These are phyloP conservation scores for Echites panduratus DNA, from an alignment of 257 asterid genomes.

Conservation along the genomic window DNA sequence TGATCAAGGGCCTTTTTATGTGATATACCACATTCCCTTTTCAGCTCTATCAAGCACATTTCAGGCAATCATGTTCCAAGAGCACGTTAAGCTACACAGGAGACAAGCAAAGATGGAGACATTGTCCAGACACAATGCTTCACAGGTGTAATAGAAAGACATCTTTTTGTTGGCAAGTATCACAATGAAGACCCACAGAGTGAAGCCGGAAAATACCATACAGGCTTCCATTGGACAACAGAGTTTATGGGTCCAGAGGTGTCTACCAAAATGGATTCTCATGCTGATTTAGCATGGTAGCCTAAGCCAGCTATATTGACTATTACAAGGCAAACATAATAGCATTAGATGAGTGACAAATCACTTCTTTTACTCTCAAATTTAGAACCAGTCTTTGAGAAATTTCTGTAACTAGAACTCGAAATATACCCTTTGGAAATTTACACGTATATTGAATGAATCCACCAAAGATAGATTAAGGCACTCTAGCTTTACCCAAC, in stretches of 20 bases:
- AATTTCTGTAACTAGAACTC: not conserved
- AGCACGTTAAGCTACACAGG: not conserved
- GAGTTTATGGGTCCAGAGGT: not conserved
- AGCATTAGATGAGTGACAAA: not conserved
- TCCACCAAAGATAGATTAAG: not conserved
- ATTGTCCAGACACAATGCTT: not conserved
- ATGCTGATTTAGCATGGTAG: not conserved
- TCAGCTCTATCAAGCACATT: constrained; percentile 1
- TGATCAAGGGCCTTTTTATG: too few relatives aligned
- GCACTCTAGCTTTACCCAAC: not conserved
- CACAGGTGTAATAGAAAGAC: not conserved
- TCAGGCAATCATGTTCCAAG: constrained; percentile 2
- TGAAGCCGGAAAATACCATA: not conserved
- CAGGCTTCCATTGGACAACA: not conserved
- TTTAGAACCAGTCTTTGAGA: not conserved
- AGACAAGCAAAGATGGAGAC: not conserved
- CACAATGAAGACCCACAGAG: not conserved
- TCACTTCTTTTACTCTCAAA: not conserved
- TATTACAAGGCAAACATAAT: not conserved
- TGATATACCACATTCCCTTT: too few relatives aligned
- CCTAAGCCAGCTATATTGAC: not conserved
- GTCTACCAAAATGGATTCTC: not conserved
- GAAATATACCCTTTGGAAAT: not conserved
- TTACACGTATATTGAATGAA: not conserved
- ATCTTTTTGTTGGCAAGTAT: not conserved